phyloP scores from a whole-genome alignment of 2,329 filamentous ascomycete genomes.

The Rhinocladiella similis region DNA sequence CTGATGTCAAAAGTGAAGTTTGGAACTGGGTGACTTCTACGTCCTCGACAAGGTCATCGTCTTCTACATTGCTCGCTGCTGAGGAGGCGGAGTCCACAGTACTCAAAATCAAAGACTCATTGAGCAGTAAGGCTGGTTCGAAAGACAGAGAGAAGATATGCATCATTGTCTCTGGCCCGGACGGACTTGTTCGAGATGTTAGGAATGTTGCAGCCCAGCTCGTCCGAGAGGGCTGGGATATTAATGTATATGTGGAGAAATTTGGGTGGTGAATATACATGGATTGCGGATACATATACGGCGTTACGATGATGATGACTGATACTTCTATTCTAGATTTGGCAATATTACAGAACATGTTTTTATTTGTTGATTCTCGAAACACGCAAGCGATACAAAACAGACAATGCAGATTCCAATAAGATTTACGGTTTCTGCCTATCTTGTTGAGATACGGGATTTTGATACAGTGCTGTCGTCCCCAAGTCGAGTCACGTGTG shows the following conservation, averaged over 20 bases:
- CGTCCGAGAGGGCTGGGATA: slow-evolving; percentile 48
- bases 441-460: too few species aligned
- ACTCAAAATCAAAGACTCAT: slow-evolving; percentile 27
- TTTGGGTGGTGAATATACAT: slow-evolving; percentile 59
- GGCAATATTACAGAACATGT: too few species aligned
- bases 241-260: slow-evolving; percentile 63
- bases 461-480: too few species aligned
- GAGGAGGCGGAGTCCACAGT: background rate
- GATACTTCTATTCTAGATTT: too few species aligned
- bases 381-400: too few species aligned
- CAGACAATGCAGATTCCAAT: too few species aligned
- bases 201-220: slow-evolving; percentile 58
- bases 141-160: slow-evolving; percentile 37
- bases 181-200: slow-evolving; percentile 61
- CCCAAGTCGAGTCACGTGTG: too few species aligned
- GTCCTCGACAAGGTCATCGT: slow-evolving; percentile 51
- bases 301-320: too few species aligned
- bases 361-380: too few species aligned
- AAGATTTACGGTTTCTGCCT: too few species aligned
- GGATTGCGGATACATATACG: too few species aligned
- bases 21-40: slow-evolving; percentile 36
- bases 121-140: background rate
- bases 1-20: slow-evolving; percentile 27
- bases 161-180: slow-evolving; percentile 63
- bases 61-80: background rate